Conservation (phyloP, 2,329 filamentous ascomycete genomes). For the Talaromyces islandicus region DNA sequence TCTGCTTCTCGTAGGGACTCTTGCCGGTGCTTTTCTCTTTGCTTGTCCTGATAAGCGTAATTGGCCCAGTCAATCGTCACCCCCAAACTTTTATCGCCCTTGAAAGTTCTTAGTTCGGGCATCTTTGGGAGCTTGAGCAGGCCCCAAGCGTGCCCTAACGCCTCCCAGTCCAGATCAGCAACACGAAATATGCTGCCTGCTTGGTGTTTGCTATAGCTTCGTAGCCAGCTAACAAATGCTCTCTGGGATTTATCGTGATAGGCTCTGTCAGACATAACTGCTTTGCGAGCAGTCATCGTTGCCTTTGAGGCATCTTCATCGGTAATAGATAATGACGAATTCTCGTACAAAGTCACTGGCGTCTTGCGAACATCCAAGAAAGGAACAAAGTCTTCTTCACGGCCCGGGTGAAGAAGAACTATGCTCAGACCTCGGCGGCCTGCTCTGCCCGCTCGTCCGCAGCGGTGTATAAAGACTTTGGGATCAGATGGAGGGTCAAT, state of each 20-base stretch:
- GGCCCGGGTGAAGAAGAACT: constrained; percentile 75
- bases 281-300: constrained; percentile 56
- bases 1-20: constrained; percentile 50
- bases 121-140: constrained; percentile 83
- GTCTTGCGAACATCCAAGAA: constrained; percentile 86
- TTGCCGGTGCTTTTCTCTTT: constrained; percentile 60
- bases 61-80: constrained; percentile 56
- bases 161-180: constrained; percentile 75
- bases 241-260: constrained; percentile 83
- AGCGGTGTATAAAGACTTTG: constrained; percentile 70
- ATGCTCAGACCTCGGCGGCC: constrained; percentile 73
- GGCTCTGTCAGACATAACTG: constrained; percentile 53
- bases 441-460: constrained; percentile 58
- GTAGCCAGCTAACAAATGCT: constrained; percentile 89
- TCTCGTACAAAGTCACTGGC: constrained; percentile 61
- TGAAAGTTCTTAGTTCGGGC: constrained; percentile 76
- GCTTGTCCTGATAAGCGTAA: constrained; percentile 67
- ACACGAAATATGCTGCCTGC: constrained; percentile 86
- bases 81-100: constrained; percentile 58
- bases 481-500: constrained; percentile 81
- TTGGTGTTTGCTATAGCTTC: constrained; percentile 85
- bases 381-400: constrained; percentile 82
- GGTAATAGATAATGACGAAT: constrained; percentile 52
- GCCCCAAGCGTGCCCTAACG: constrained; percentile 77
- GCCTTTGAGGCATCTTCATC: constrained; percentile 55